Percentiles rank a stretch among this genome's conserved stretches.
Conservation (phyloP, 2,329 filamentous ascomycete species). For the Pseudocercospora vitis region DNA sequence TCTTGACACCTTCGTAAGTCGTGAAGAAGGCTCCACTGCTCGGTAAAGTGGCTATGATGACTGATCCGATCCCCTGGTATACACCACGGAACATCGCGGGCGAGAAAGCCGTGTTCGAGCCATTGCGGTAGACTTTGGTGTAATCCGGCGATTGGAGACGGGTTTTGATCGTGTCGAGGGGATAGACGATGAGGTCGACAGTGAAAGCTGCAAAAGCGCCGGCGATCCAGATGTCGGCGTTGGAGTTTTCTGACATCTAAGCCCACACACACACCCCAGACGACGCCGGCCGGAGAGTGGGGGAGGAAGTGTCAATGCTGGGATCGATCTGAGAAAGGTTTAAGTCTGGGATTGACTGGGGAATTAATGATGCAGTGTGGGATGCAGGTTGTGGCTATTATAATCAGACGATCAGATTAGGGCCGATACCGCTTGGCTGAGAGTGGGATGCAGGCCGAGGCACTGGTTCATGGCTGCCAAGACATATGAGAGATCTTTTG, state of each 20-base stretch:
- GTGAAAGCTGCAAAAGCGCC: constrained; percentile 83
- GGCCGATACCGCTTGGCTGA: not conserved
- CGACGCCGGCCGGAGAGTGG: not conserved
- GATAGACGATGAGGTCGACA: constrained; percentile 82
- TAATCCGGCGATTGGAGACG: constrained; percentile 79
- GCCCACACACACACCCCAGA: not conserved
- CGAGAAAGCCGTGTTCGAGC: constrained; percentile 55
- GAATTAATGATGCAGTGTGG: not conserved
- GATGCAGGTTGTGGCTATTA: not conserved
- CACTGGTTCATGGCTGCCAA: too few species aligned
- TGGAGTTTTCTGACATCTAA: constrained; percentile 33
- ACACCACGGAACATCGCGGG: constrained; percentile 67
- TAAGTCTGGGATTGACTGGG: not conserved
- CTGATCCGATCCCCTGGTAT: constrained; percentile 84
- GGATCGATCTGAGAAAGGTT: constrained; percentile 1
- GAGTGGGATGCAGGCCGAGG: too few species aligned
- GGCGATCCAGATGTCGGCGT: constrained; percentile 49
- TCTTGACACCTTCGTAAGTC: constrained; percentile 78
- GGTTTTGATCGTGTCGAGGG: constrained; percentile 87
- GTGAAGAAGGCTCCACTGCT: constrained; percentile 87
- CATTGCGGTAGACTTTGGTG: constrained; percentile 63
- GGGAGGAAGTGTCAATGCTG: too few species aligned
- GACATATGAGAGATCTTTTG: too few species aligned
- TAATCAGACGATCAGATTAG: constrained; percentile 5
- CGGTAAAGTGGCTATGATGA: constrained; percentile 85